phyloP scores from a whole-genome alignment of 2,329 filamentous ascomycete genomes.

The Xylariaceae sp. region DNA sequence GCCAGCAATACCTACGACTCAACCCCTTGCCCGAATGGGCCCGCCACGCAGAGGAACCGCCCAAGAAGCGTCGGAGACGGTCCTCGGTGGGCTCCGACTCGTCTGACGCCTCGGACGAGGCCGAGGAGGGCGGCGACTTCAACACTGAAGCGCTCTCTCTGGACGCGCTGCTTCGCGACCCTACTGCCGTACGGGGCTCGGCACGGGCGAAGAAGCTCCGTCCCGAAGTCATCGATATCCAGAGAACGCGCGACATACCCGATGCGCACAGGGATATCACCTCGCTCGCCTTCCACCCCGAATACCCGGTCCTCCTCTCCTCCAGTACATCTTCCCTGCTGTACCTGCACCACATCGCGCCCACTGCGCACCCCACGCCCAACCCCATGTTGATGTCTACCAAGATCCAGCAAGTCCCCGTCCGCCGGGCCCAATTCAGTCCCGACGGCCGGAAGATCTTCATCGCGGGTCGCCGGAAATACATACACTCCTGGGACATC shows the following conservation, averaged over 20 bases:
- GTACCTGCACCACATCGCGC: conserved; percentile 83
- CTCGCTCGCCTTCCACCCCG: conserved; percentile 83
- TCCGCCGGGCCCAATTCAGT: conserved; percentile 76
- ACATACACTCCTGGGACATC: conserved; percentile 94
- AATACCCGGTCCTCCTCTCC: conserved; percentile 81
- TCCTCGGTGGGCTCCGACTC: conserved; percentile 45
- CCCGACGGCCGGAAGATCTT: conserved; percentile 73
- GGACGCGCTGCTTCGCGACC: conserved; percentile 71
- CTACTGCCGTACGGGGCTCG: conserved; percentile 57
- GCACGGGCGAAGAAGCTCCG: conserved; percentile 66
- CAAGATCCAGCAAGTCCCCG: conserved; percentile 76
- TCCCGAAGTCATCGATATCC: conserved; percentile 85
- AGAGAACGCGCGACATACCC: conserved; percentile 79
- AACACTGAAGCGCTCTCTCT: conserved; percentile 68
- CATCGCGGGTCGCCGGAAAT: conserved; percentile 79
- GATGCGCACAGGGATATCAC: conserved; percentile 74
- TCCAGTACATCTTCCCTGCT: conserved; percentile 81
- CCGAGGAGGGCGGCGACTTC: conserved; percentile 42
- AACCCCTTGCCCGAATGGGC: conserved; percentile 60
- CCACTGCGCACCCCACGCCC: conserved; percentile 65
- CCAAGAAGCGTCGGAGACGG: conserved; percentile 45
- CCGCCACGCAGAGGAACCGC: conserved; percentile 44
- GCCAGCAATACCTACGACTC: conserved; percentile 65
- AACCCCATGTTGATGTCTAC: conserved; percentile 89
- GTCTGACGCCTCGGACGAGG: conserved; percentile 27